A percentile compares a stretch with the other conserved stretches of the same genome.
Conservation (phyloP, 2,329 filamentous ascomycete genomes). For the Penicillium freii region DNA sequence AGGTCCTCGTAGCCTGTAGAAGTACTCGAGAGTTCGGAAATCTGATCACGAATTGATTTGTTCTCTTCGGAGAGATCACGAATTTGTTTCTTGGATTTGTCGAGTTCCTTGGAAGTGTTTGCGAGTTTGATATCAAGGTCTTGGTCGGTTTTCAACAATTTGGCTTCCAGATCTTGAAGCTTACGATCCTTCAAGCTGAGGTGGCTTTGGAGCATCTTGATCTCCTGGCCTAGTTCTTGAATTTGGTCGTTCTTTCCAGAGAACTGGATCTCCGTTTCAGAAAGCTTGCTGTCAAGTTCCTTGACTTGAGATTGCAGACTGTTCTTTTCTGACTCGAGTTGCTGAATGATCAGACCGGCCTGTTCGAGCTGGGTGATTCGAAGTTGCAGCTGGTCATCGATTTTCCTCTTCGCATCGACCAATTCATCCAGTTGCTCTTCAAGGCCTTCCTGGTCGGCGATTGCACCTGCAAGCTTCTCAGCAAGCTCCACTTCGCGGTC, state of each 20-base stretch:
- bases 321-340: slow-evolving; percentile 82
- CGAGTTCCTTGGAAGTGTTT: slow-evolving; percentile 73
- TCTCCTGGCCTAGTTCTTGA: slow-evolving; percentile 72
- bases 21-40: slow-evolving; percentile 82
- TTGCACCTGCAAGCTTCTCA: slow-evolving; percentile 86
- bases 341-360: slow-evolving; percentile 80
- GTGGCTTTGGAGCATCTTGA: slow-evolving; percentile 90
- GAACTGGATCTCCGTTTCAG: slow-evolving; percentile 67
- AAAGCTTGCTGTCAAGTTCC: slow-evolving; percentile 68
- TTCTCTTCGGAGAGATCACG: slow-evolving; percentile 78
- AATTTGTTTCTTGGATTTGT: slow-evolving; percentile 69
- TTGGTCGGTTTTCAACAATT: slow-evolving; percentile 80
- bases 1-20: slow-evolving; percentile 95
- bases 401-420: slow-evolving; percentile 81
- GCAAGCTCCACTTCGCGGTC: slow-evolving; percentile 85
- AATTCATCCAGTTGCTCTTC: slow-evolving; percentile 91
- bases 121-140: slow-evolving; percentile 84
- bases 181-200: slow-evolving; percentile 86
- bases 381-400: slow-evolving; percentile 78
- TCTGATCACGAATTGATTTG: slow-evolving; percentile 75
- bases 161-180: slow-evolving; percentile 78
- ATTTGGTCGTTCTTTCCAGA: slow-evolving; percentile 74
- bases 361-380: slow-evolving; percentile 84
- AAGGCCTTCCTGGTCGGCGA: slow-evolving; percentile 89
- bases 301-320: slow-evolving; percentile 66